Evolutionary conservation across 441 rosid genomes (phyloP), one percentile per base, ranked within the genome.

Genomic region (Syzygium malaccense): DNA sequence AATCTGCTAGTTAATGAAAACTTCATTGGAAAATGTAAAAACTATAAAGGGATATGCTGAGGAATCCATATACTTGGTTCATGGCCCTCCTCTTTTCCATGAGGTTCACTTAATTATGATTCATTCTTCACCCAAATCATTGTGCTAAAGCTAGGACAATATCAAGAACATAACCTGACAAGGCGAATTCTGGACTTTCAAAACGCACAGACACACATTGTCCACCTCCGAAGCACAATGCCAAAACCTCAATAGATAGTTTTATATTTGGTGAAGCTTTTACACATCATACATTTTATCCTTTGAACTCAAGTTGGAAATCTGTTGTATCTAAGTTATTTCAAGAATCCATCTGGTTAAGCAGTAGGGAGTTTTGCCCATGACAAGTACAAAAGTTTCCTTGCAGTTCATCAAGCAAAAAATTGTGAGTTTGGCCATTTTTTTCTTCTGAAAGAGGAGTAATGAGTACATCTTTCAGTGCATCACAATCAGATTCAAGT

Each of bases 231-330:
- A 68, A 71, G 8, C 80, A 37, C 49, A 71, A 71, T 33, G 0
- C 4, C 0, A 0, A 41, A 3, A 71, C 0, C 2, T 71, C 8
- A 0, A 37, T 11, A 37, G 8, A 37, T 20, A 20, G 49, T 19
- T 71, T n/a, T 71, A 0, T 0, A 11, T 37, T 9, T 33, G 80
- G 49, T 11, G 3, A 71, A 71, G 19, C 49, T 71, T 37, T 10
- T 71, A 37, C 37, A 28, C 3, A 37, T 10, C 37, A 0, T 20
- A 10, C 49, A 20, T 20, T 37, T 71, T 71, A 0, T 68, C 28
- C 80, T 37, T 19, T 71, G 20, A 71, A 71, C 49, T 37, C 49
- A 71, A 37, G 49, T 20, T 14, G 0, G 1, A 3, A 37, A 20
- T 71, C 49, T 71, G 80, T 71, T 15, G 13, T 37, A 20, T 37